Evolutionary conservation across 805 yeast genomes (phyloP), one percentile per base, ranked within the genome.

Genomic region (Kazachstania africana): DNA sequence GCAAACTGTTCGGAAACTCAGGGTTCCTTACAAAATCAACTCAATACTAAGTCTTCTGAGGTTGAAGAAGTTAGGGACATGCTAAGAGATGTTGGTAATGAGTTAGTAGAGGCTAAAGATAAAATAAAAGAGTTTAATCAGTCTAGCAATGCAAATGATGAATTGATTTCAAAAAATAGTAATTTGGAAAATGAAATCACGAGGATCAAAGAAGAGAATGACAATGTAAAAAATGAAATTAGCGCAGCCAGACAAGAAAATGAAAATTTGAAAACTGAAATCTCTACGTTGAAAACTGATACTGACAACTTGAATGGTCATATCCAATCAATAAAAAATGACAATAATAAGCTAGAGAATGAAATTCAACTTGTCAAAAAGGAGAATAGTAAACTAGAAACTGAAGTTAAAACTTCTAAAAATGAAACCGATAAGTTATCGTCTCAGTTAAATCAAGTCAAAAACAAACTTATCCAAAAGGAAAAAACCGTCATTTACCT

Each of bases 71-170:
- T 80, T 31, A 70, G 75, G 45, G 95, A 84, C 36, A 81, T 78
- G 82, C 52, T 87, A 33, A 68, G 68, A 39, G 74, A 70, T 35
- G 65, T 85, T 17, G 95, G 95, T 1, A 71, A 80, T 45, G 93
- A 83, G 30, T 61, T 85, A 6, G 93, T 85, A 1, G 67, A 70
- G 4, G 72, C 84, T 0, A 72, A 69, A 40, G 83, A 78, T 28
- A 58, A 70, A 33, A 31, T 75, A 14, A 76, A 78, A 42, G 50
- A 41, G 16, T 16, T 36, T 12, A 9, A 8, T 19, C 10, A 19
- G 12, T 15, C 28, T 3, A 30, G 21, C 12, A n/a, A 8, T 12
- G 13, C 30, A 10, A 26, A 36, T 12, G 16, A 17, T 4, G 28
- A 29, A 8, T 31, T 56, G 26, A 43, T 48, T 8, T 50, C 50